A percentile compares a stretch with the other conserved stretches of the same genome.
Conservation (phyloP, 495 filamentous ascomycete species). For the Thozetella sp. region DNA sequence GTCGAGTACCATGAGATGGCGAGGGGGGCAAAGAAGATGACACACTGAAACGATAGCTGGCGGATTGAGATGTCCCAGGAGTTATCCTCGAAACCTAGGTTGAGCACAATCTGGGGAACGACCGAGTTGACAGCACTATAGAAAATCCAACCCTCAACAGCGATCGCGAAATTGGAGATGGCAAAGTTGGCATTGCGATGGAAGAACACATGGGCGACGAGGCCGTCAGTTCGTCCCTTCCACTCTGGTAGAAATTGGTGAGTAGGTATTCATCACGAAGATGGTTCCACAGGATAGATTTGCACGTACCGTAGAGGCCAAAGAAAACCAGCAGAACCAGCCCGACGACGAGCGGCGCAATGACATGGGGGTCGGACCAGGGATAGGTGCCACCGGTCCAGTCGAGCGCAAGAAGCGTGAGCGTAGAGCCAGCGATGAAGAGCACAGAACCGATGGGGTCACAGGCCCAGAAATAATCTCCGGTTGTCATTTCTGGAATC, state of each 20-base stretch:
- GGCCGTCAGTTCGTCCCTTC: conserved; percentile 51
- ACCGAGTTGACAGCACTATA: conserved; percentile 58
- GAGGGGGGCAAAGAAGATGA: conserved; percentile 32
- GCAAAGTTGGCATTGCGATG: conserved; percentile 50
- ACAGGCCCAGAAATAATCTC: conserved; percentile 57
- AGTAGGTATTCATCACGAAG: neutral
- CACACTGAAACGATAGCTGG: conserved; percentile 42
- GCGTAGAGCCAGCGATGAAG: conserved; percentile 47
- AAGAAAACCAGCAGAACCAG: conserved; percentile 45
- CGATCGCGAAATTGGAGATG: conserved; percentile 53
- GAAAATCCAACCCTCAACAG: conserved; percentile 61
- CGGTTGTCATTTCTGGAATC: no score
- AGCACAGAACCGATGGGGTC: conserved; percentile 54
- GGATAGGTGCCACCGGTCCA: conserved; percentile 53
- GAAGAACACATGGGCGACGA: conserved; percentile 60
- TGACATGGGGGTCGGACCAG: conserved; percentile 50
- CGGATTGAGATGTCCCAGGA: conserved; percentile 47
- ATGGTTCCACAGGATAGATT: neutral
- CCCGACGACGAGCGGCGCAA: conserved; percentile 46
- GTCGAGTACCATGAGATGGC: conserved; percentile 51
- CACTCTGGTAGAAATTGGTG: conserved; percentile 37
- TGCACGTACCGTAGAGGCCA: conserved; percentile 40
- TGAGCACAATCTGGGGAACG: conserved; percentile 51
- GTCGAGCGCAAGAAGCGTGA: conserved; percentile 52
- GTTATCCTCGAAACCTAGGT: conserved; percentile 51